These are phyloP conservation scores for Nannizziopsis barbatae DNA, from an alignment of 2,329 filamentous ascomycete genomes.

Conservation along the genomic window DNA sequence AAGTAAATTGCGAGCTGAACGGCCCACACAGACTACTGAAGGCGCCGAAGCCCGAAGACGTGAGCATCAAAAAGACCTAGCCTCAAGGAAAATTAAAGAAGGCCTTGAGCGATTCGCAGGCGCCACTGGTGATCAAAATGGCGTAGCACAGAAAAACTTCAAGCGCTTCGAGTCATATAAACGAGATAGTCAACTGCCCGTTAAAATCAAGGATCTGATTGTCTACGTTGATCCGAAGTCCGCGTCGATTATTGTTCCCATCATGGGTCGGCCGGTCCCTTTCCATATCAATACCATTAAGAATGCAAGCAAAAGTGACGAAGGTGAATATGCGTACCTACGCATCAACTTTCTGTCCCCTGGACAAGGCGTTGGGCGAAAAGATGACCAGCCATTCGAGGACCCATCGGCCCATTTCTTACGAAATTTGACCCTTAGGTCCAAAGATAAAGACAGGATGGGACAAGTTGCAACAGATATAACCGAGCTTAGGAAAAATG, in stretches of 20 bases:
- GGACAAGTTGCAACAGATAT: constrained; percentile 87
- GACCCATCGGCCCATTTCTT: constrained; percentile 94
- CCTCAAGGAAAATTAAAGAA: constrained; percentile 77
- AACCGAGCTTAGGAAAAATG: constrained; percentile 88
- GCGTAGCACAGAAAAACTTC: constrained; percentile 92
- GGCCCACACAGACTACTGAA: constrained; percentile 76
- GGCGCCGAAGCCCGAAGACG: constrained; percentile 77
- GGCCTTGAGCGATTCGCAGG: constrained; percentile 78
- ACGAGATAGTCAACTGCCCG: constrained; percentile 84
- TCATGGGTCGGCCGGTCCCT: constrained; percentile 93
- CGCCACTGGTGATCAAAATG: constrained; percentile 72
- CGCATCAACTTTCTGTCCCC: constrained; percentile 96
- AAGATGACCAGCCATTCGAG: constrained; percentile 96
- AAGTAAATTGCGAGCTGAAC: constrained; percentile 81
- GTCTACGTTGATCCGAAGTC: constrained; percentile 89
- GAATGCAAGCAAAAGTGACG: constrained; percentile 94
- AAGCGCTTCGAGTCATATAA: constrained; percentile 99
- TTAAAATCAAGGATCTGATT: constrained; percentile 69
- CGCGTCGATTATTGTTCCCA: constrained; percentile 78
- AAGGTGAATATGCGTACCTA: constrained; percentile 85
- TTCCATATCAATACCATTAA: constrained; percentile 99
- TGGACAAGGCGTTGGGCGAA: constrained; percentile 90
- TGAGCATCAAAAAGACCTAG: constrained; percentile 84
- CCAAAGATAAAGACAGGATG: constrained; percentile 76
- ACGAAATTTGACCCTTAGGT: constrained; percentile 87